Percentiles rank a stretch among this genome's conserved stretches.
Conservation (phyloP, 108 stramenopile species). For the Nitzschia putrida region DNA sequence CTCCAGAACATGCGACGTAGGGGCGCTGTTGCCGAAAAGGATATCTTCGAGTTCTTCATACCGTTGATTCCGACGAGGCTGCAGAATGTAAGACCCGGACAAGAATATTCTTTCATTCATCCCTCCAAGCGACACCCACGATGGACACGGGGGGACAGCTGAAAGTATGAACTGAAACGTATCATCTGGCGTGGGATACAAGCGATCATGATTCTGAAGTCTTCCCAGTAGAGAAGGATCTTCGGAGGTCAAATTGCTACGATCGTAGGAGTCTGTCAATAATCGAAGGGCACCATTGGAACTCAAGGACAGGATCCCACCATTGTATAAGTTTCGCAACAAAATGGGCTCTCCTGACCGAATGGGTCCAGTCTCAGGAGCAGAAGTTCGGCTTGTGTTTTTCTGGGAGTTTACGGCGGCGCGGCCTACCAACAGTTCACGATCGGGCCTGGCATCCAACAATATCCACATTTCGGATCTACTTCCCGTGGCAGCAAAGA, state of each 20-base stretch:
- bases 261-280: conserved; percentile 33
- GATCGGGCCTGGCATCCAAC: conserved; percentile 8
- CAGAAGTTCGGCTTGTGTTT: neutral
- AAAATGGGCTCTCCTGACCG: conserved; percentile 65
- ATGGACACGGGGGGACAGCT: conserved; percentile 57
- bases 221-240: conserved; percentile 51
- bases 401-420: conserved; percentile 11
- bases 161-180: conserved; percentile 59
- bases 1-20: neutral
- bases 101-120: conserved; percentile 54
- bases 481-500: conserved; percentile 3
- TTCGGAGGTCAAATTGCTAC: conserved; percentile 30
- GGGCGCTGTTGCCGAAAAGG: neutral
- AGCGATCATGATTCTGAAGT: conserved; percentile 50
- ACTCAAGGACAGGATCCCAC: conserved; percentile 63
- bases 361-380: conserved; percentile 26
- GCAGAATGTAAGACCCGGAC: conserved; percentile 27
- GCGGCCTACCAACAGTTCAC: conserved; percentile 25
- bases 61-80: conserved; percentile 27
- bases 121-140: conserved; percentile 54
- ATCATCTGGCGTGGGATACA: conserved; percentile 51
- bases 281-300: conserved; percentile 17
- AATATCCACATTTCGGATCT: conserved; percentile 25
- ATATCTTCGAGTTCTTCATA: conserved; percentile 5
- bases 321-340: conserved; percentile 60